These are phyloP conservation scores for Apiospora malaysiana DNA, from an alignment of 2,329 filamentous ascomycete genomes.

Conservation along the genomic window DNA sequence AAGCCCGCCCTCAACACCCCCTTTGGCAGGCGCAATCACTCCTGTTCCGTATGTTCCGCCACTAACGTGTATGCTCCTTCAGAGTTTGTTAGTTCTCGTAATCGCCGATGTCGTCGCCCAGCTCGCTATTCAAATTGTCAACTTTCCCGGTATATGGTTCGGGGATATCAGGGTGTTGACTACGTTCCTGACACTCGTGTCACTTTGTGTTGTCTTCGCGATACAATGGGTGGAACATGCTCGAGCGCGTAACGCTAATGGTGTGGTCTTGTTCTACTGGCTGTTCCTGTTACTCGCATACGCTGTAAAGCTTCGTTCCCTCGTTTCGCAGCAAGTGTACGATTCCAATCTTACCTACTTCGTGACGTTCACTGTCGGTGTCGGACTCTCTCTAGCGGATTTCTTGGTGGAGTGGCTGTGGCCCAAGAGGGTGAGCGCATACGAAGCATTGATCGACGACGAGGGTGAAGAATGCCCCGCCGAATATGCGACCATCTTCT, in stretches of 20 bases:
- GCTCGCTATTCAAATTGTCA: slow-evolving; percentile 75
- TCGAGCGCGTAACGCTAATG: slow-evolving; percentile 83
- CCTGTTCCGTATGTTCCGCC: not conserved
- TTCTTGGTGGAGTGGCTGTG: slow-evolving; percentile 86
- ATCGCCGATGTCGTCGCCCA: slow-evolving; percentile 73
- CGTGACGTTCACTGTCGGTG: slow-evolving; percentile 72
- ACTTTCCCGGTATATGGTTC: slow-evolving; percentile 72
- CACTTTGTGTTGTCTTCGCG: slow-evolving; percentile 74
- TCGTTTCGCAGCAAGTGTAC: slow-evolving; percentile 79
- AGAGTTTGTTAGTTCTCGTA: slow-evolving; percentile 69
- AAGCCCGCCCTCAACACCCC: slow-evolving; percentile 42
- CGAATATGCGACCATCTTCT: slow-evolving; percentile 94
- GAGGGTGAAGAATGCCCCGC: slow-evolving; percentile 68
- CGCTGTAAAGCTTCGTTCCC: slow-evolving; percentile 82
- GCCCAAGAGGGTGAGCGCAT: slow-evolving; percentile 74
- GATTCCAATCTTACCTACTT: slow-evolving; percentile 74
- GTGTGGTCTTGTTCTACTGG: slow-evolving; percentile 92
- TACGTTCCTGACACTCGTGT: slow-evolving; percentile 72
- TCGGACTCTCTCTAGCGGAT: slow-evolving; percentile 72
- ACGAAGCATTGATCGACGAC: slow-evolving; percentile 63
- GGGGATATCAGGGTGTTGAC: slow-evolving; percentile 89
- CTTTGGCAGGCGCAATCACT: not conserved
- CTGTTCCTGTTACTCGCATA: slow-evolving; percentile 81
- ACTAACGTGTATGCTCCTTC: slow-evolving; percentile 25
- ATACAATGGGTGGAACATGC: slow-evolving; percentile 89